phyloP scores from a whole-genome alignment of 169 alveolate species.

The Neospora caninum region DNA sequence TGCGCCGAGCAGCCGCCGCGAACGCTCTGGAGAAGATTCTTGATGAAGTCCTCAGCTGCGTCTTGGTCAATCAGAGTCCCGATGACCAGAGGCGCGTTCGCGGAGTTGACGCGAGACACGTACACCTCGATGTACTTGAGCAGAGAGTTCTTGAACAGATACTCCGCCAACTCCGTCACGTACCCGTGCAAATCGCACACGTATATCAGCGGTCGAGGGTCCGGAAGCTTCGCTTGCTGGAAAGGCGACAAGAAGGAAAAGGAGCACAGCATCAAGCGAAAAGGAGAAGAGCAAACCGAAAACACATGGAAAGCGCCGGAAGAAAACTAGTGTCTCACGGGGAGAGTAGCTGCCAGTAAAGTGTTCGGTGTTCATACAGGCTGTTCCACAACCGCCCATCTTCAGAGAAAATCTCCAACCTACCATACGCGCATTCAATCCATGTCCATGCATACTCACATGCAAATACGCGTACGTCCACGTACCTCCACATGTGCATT shows the following conservation, averaged over 20 bases:
- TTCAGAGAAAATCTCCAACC: no score
- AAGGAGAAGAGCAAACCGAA: no score
- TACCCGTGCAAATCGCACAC: constrained; percentile 98
- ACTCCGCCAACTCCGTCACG: constrained; percentile 97
- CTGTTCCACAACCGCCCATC: no score
- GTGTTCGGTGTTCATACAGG: no score
- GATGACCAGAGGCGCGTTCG: constrained; percentile 97
- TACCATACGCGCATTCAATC: background rate
- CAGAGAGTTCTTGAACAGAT: constrained; percentile 95
- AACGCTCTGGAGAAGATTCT: constrained; percentile 89
- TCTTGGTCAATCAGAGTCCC: constrained; percentile 98
- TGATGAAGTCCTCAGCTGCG: constrained; percentile 97
- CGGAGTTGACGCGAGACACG: constrained; percentile 73
- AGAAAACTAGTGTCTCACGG: no score
- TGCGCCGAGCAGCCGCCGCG: constrained; percentile 96
- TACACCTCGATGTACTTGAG: constrained; percentile 96
- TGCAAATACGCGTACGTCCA: background rate
- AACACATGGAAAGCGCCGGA: no score
- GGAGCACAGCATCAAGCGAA: background rate
- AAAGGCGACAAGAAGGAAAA: constrained; percentile 74
- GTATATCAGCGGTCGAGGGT: constrained; percentile 98
- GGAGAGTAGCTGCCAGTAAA: no score
- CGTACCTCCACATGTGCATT: background rate
- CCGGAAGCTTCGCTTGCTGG: constrained; percentile 95
- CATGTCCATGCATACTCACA: background rate